A percentile compares a stretch with the other conserved stretches of the same genome.
These are phyloP conservation scores for Diaporthe sp. DNA, from an alignment of 2,329 filamentous ascomycete species.

Conservation along the genomic window DNA sequence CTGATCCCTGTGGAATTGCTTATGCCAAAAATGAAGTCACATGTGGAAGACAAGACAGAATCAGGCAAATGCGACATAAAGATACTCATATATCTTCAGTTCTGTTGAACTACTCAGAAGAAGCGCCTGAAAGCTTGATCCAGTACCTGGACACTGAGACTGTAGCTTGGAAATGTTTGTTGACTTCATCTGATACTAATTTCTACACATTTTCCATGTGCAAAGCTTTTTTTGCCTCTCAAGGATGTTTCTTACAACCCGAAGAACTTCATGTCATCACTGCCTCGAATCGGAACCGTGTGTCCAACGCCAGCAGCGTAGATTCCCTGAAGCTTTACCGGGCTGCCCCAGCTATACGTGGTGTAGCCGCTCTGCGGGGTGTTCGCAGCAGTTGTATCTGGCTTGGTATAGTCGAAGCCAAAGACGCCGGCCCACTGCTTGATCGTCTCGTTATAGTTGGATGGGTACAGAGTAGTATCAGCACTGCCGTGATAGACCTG, in stretches of 20 bases:
- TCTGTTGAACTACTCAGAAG: not conserved
- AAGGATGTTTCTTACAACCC: constrained; percentile 41
- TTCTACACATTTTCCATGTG: not conserved
- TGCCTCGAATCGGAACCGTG: constrained; percentile 43
- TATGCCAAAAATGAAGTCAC: not conserved
- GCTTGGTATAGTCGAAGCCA: constrained; percentile 22
- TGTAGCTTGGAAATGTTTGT: not conserved
- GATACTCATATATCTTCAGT: not conserved
- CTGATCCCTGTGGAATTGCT: not conserved
- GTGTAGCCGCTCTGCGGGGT: constrained; percentile 53
- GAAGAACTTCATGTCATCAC: constrained; percentile 49
- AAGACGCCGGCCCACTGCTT: constrained; percentile 63
- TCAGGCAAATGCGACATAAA: not conserved
- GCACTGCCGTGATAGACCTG: constrained; percentile 58
- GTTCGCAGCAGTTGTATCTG: constrained; percentile 46
- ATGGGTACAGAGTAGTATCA: constrained; percentile 54
- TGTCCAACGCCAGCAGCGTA: constrained; percentile 46
- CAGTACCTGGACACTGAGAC: not conserved
- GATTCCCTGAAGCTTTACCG: constrained; percentile 49
- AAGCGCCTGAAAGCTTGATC: not conserved
- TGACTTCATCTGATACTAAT: not conserved
- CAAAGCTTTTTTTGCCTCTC: not conserved
- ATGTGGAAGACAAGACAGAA: too few species aligned
- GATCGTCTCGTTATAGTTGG: constrained; percentile 55
- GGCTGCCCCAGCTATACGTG: constrained; percentile 54